Percentiles rank a stretch among this genome's conserved stretches.
Conservation (phyloP, 148 eudicot species). For the Rhododendron griersonianum region DNA sequence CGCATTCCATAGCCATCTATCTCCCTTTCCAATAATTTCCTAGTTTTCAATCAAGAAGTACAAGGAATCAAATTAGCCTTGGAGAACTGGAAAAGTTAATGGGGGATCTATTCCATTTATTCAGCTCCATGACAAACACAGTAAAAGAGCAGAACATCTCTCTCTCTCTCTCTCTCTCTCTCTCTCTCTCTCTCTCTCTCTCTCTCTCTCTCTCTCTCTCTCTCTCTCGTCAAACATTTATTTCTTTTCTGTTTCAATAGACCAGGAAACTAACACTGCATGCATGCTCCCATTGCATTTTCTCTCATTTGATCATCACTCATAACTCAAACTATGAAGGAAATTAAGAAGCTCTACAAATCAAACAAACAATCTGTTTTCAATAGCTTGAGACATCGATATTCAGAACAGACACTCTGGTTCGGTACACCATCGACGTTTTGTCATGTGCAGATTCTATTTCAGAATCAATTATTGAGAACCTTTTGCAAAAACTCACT, state of each 20-base stretch:
- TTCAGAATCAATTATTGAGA: background rate
- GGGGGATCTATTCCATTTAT: background rate
- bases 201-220: too few relatives aligned
- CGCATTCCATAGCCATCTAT: too few relatives aligned
- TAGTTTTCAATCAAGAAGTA: too few relatives aligned
- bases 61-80: too few relatives aligned
- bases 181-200: too few relatives aligned
- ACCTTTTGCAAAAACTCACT: background rate
- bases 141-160: background rate
- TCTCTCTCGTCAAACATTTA: background rate
- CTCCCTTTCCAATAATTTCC: too few relatives aligned
- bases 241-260: background rate
- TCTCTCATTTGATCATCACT: background rate
- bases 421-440: background rate
- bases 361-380: background rate
- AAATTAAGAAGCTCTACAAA: background rate
- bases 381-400: background rate
- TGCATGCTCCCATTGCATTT: background rate
- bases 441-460: background rate
- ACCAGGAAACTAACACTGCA: background rate
- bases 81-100: background rate
- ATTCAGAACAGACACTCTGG: background rate
- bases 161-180: background rate
- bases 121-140: conserved; percentile 6
- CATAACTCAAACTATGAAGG: conserved; percentile 1